These are phyloP conservation scores for Aspergillus sp. DNA, from an alignment of 2,329 filamentous ascomycete species.

Conservation along the genomic window DNA sequence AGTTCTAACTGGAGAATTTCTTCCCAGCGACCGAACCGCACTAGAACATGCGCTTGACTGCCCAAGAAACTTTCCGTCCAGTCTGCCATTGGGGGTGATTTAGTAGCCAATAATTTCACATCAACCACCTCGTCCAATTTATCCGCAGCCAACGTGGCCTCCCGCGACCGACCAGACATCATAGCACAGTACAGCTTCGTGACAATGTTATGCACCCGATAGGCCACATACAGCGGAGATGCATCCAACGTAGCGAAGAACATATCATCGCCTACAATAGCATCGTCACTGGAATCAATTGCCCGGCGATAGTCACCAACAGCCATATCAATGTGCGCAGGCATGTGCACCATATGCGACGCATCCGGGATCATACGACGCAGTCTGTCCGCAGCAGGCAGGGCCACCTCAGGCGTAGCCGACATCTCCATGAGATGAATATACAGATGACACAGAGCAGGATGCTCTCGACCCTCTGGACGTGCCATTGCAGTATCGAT, in stretches of 20 bases:
- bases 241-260: slow-evolving; percentile 55
- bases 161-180: slow-evolving; percentile 19
- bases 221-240: slow-evolving; percentile 64
- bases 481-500: slow-evolving; percentile 49
- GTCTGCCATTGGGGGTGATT: slow-evolving; percentile 69
- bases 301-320: slow-evolving; percentile 70
- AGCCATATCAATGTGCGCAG: slow-evolving; percentile 71
- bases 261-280: slow-evolving; percentile 66
- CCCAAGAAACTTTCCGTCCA: slow-evolving; percentile 71
- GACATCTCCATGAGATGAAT: slow-evolving; percentile 79
- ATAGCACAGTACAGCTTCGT: slow-evolving; percentile 23
- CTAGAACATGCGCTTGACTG: slow-evolving; percentile 65
- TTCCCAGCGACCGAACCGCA: slow-evolving; percentile 72
- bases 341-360: slow-evolving; percentile 74
- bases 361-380: slow-evolving; percentile 66
- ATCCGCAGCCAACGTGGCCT: slow-evolving; percentile 20
- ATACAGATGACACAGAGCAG: slow-evolving; percentile 71
- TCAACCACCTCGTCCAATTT: slow-evolving; percentile 17
- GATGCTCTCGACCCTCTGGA: slow-evolving; percentile 51
- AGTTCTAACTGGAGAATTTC: slow-evolving; percentile 60
- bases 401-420: slow-evolving; percentile 60
- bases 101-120: background rate
- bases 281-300: slow-evolving; percentile 65
- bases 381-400: slow-evolving; percentile 62
- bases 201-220: slow-evolving; percentile 21